Conservation (phyloP, 2,329 filamentous ascomycete genomes). For the Furcasterigmium furcatum region DNA sequence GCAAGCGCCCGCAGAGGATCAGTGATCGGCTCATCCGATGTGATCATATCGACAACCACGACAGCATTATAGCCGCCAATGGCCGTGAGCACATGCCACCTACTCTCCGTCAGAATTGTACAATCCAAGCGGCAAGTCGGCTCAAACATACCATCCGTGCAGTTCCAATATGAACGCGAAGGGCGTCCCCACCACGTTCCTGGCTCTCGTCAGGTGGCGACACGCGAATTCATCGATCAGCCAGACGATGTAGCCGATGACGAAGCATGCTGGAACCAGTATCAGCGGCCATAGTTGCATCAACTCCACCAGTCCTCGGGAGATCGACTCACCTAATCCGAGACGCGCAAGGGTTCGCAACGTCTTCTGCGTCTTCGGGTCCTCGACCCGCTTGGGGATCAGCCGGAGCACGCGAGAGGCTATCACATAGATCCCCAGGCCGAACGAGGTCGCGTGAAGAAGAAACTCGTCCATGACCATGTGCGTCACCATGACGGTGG, state of each 20-base stretch:
- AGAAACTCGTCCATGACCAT: conserved; percentile 40
- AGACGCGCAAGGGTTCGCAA: conserved; percentile 11
- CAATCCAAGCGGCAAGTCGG: background rate
- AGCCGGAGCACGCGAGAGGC: conserved; percentile 21
- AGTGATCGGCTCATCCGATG: conserved; percentile 23
- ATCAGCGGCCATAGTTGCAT: conserved; percentile 16
- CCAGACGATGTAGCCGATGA: conserved; percentile 34
- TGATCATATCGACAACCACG: conserved; percentile 30
- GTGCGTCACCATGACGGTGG: conserved; percentile 33
- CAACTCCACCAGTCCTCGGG: no score
- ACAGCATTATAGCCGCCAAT: conserved; percentile 37
- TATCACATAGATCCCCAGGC: conserved; percentile 28
- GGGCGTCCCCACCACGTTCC: conserved; percentile 26
- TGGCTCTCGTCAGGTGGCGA: conserved; percentile 17
- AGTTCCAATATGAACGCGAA: conserved; percentile 34
- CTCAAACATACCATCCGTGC: conserved; percentile 36
- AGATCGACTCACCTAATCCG: no score
- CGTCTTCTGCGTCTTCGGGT: conserved; percentile 15
- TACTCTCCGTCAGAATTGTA: conserved; percentile 10
- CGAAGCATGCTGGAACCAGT: conserved; percentile 23
- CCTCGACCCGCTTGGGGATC: conserved; percentile 25
- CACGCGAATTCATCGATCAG: conserved; percentile 33
- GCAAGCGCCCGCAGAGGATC: conserved; percentile 24
- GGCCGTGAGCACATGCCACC: conserved; percentile 39
- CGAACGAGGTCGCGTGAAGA: conserved; percentile 32